These are phyloP conservation scores for Melocanna baccifera DNA, from an alignment of 176 grass and related monocot genomes.

Conservation along the genomic window DNA sequence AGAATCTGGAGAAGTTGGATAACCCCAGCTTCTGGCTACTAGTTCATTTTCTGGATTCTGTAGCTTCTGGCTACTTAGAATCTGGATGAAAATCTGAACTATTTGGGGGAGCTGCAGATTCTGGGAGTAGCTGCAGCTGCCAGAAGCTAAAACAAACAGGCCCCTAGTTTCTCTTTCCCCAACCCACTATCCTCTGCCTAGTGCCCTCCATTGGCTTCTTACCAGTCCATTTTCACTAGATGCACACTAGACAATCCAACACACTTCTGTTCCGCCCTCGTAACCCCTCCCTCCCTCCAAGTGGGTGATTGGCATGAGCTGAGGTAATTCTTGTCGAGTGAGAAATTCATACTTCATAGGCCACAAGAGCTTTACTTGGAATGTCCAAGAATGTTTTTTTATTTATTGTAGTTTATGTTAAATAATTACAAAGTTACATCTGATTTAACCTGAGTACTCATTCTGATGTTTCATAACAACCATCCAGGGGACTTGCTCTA, in stretches of 20 bases:
- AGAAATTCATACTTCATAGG: not conserved
- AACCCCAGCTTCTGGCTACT: too few relatives aligned
- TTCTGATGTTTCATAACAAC: not conserved
- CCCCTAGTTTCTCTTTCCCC: not conserved
- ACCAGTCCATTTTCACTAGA: constrained; percentile 9
- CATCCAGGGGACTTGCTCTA: constrained; percentile 57
- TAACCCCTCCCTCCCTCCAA: not conserved
- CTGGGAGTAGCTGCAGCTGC: too few relatives aligned
- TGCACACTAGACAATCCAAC: not conserved
- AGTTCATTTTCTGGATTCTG: too few relatives aligned
- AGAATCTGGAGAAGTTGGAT: too few relatives aligned
- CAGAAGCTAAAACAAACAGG: too few relatives aligned
- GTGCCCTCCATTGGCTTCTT: not conserved
- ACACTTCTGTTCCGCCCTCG: not conserved
- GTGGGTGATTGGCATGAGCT: not conserved
- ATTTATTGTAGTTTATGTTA: not conserved
- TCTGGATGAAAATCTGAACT: too few relatives aligned
- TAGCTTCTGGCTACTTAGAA: too few relatives aligned
- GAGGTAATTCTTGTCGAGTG: not conserved
- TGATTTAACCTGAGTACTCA: not conserved
- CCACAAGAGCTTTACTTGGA: not conserved
- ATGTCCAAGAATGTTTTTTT: not conserved
- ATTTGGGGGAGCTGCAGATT: too few relatives aligned
- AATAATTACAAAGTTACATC: not conserved
- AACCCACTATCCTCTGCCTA: not conserved